A percentile compares a stretch with the other conserved stretches of the same genome.
phyloP scores from a whole-genome alignment of 768 basidiomycete genomes.

The Suillus plorans region DNA sequence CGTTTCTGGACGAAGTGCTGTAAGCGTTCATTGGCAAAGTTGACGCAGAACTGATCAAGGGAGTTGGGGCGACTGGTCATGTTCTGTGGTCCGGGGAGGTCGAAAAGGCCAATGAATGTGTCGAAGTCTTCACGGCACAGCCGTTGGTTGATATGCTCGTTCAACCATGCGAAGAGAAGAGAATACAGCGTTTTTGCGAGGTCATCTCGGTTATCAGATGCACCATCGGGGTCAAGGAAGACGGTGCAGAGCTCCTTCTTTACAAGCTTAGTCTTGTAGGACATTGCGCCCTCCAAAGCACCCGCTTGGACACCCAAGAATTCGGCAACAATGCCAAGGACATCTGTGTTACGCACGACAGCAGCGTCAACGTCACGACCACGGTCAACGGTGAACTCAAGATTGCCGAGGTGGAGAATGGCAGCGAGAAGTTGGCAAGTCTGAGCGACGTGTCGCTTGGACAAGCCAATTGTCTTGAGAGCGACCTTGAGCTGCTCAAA shows the following conservation, averaged over 20 bases:
- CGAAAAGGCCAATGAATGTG: conserved; percentile 91
- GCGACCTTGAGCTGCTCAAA: conserved; percentile 95
- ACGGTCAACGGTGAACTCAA: conserved; percentile 87
- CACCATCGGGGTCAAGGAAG: conserved; percentile 92
- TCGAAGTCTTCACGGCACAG: conserved; percentile 92
- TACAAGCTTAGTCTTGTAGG: conserved; percentile 90
- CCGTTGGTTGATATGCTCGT: conserved; percentile 94
- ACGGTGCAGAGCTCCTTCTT: conserved; percentile 97
- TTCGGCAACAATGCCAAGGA: conserved; percentile 82
- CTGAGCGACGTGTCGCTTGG: conserved; percentile 93
- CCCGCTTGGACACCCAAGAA: conserved; percentile 82
- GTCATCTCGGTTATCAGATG: conserved; percentile 91
- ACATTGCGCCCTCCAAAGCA: conserved; percentile 76
- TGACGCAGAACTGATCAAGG: conserved; percentile 94
- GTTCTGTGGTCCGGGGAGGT: conserved; percentile 93
- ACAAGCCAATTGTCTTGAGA: conserved; percentile 89
- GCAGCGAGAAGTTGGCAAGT: conserved; percentile 94
- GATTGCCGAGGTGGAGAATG: conserved; percentile 94
- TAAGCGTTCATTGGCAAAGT: conserved; percentile 92
- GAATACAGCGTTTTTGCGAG: conserved; percentile 93
- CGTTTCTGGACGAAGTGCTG: conserved; percentile 80
- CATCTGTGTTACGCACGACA: conserved; percentile 82
- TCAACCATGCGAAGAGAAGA: conserved; percentile 93
- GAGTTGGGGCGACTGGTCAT: conserved; percentile 86
- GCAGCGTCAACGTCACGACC: conserved; percentile 89